Evolutionary conservation across 768 basidiomycete genomes (phyloP), one percentile per base, ranked within the genome.

Genomic region (Boletellus ananiceps): DNA sequence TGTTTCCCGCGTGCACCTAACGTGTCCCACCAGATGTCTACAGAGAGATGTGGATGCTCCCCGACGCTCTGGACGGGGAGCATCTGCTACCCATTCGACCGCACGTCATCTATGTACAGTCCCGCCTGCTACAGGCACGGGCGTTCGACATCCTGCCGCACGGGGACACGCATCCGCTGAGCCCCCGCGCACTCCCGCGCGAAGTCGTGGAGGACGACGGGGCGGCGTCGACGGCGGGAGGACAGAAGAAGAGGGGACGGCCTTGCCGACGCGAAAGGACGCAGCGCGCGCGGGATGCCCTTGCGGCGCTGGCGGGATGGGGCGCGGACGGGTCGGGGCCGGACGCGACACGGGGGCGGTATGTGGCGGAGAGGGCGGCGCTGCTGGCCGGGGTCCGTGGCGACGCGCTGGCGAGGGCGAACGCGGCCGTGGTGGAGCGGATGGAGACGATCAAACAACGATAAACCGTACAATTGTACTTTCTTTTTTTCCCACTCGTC

Each of bases 101-200:
- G 33, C 71, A 80, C 49, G 75, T 72, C 9, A 63, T 73, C 21
- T 77, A 77, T 40, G 65, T 87, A 33, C 63, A 83, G 23, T 72
- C 74, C 11, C 59, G 59, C 13, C 69, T 92, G 35, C 49, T 78
- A 32, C 63, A 74, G 29, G 74, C 74, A 23, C 61, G 70, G 13
- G 72, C 71, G 1, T 88, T 92, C 60, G 71, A 82, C 49, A 68
- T 89, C 41, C 66, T 84, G 25, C 88, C 89, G 0, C 57, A 58
- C 33, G 76, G 80, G 12, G 68, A 72, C 4, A 55, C 77, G 8
- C 65, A 69, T 21, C 68, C 85, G 0, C 69, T 78, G 59, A 81
- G 78, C 58, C 88, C 87, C 4, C 74, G 81, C n/a, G 67, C 67
- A 21, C 69, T 91, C 6, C 88, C 88, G 15, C 77, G 86, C 21